Percentiles rank a stretch among this genome's conserved stretches.
These are phyloP conservation scores for Pichia norvegensis DNA, from an alignment of 1,139 yeast species.

Conservation along the genomic window DNA sequence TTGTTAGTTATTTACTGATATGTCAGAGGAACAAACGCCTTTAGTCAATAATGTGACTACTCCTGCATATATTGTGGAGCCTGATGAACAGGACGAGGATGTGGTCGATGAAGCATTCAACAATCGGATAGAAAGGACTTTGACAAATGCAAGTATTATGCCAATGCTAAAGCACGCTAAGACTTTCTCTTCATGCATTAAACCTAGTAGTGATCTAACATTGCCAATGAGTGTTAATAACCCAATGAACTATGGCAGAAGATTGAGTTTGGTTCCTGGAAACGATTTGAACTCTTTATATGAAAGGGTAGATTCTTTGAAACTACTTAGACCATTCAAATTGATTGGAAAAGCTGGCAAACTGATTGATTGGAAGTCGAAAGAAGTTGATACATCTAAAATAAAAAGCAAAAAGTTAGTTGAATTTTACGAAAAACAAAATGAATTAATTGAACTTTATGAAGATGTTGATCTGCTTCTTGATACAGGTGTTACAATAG, in stretches of 20 bases:
- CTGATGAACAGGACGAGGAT: neutral
- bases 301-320: slow-evolving; percentile 27
- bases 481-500: slow-evolving; percentile 64
- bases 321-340: slow-evolving; percentile 44
- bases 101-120: neutral
- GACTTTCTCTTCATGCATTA: slow-evolving; percentile 5
- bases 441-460: slow-evolving; percentile 50
- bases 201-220: slow-evolving; percentile 1
- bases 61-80: neutral
- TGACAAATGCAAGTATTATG: neutral
- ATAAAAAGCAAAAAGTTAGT: slow-evolving; percentile 27
- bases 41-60: neutral
- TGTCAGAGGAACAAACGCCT: neutral
- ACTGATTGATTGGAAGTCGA: slow-evolving; percentile 39
- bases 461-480: slow-evolving; percentile 56
- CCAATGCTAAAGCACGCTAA: slow-evolving; percentile 8
- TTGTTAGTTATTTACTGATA: neutral
- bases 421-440: slow-evolving; percentile 44
- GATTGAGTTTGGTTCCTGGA: slow-evolving; percentile 19
- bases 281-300: slow-evolving; percentile 13
- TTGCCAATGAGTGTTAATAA: slow-evolving; percentile 18
- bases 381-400: slow-evolving; percentile 24
- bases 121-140: neutral
- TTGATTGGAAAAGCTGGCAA: slow-evolving; percentile 45
- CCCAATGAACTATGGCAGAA: slow-evolving; percentile 16